Conservation (phyloP, 1,284 basidiomycete species). For the Leccinum solheimii region DNA sequence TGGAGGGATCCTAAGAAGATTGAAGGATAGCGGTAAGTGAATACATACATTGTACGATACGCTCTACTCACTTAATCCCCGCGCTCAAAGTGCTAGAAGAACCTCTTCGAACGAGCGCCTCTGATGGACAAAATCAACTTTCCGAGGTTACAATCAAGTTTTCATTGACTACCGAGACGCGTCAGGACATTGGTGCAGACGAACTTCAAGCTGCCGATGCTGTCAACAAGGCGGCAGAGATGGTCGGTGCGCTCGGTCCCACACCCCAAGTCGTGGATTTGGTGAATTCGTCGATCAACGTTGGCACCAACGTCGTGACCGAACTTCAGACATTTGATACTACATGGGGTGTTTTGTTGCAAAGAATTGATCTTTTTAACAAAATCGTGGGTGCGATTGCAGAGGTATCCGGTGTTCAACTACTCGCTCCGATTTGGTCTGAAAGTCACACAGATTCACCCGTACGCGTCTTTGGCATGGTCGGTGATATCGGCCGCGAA, state of each 20-base stretch:
- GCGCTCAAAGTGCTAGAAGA: constrained; percentile 20
- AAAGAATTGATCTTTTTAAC: constrained; percentile 17
- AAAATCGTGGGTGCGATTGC: constrained; percentile 12
- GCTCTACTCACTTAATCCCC: background rate
- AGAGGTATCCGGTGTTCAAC: constrained; percentile 8
- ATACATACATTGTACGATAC: background rate
- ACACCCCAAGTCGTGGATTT: background rate
- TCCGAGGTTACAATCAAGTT: constrained; percentile 19
- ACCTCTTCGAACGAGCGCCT: constrained; percentile 4
- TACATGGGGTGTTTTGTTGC: constrained; percentile 20
- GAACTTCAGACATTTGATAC: constrained; percentile 17
- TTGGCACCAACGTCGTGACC: background rate
- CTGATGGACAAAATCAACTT: background rate
- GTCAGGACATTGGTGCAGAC: background rate
- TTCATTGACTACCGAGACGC: background rate
- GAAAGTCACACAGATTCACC: constrained; percentile 18
- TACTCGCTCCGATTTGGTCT: background rate
- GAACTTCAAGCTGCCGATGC: constrained; percentile 20
- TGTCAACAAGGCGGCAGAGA: constrained; percentile 6
- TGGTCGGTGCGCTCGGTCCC: background rate
- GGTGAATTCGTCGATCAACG: background rate
- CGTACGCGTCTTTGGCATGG: constrained; percentile 22
- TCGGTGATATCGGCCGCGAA: constrained; percentile 26
- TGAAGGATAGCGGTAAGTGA: constrained; percentile 21
- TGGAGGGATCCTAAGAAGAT: constrained; percentile 8